Percentiles rank a stretch among this genome's conserved stretches.
Evolutionary conservation across 2,329 filamentous ascomycete species (phyloP).

Genomic region (Parascedosporium putredinis): DNA sequence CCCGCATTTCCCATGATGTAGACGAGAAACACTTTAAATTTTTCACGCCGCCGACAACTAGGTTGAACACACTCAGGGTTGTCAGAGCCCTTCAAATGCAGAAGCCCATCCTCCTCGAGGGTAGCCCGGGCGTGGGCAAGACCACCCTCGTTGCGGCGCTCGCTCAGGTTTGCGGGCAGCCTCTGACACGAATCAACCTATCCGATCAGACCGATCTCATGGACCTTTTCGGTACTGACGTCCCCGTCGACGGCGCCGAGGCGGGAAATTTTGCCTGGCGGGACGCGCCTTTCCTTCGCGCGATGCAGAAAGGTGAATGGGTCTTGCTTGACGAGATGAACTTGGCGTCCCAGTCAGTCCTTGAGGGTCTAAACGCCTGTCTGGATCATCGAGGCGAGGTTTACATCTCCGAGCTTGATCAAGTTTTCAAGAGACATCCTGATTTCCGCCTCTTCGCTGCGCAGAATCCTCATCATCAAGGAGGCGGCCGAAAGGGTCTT

Average conservation of each 20-base stretch:
- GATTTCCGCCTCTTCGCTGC: slow-evolving; percentile 93
- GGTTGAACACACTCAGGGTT: slow-evolving; percentile 81
- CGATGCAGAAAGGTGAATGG: slow-evolving; percentile 96
- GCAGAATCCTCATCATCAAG: slow-evolving; percentile 95
- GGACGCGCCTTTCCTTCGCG: slow-evolving; percentile 87
- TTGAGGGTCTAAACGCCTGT: slow-evolving; percentile 93
- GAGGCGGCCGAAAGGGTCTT: slow-evolving; percentile 86
- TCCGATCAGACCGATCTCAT: slow-evolving; percentile 97
- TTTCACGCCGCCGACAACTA: slow-evolving; percentile 82
- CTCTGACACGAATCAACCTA: slow-evolving; percentile 87
- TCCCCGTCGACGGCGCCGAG: slow-evolving; percentile 84
- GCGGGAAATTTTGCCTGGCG: slow-evolving; percentile 91
- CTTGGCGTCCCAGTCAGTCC: slow-evolving; percentile 86
- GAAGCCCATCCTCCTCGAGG: slow-evolving; percentile 90
- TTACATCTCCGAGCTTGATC: slow-evolving; percentile 89
- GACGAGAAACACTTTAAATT: slow-evolving; percentile 44
- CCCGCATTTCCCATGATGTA: slow-evolving; percentile 20
- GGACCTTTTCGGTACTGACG: slow-evolving; percentile 93
- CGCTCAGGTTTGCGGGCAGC: slow-evolving; percentile 66
- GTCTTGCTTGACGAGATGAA: slow-evolving; percentile 99
- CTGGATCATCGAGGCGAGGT: slow-evolving; percentile 93
- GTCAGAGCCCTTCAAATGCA: slow-evolving; percentile 77
- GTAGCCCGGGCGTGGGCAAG: slow-evolving; percentile 96
- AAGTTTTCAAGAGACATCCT: slow-evolving; percentile 81
- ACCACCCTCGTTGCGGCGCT: slow-evolving; percentile 85